Percentiles rank a stretch among this genome's conserved stretches.
phyloP scores from a whole-genome alignment of 768 basidiomycete genomes.

The Gymnopilus dilepis region DNA sequence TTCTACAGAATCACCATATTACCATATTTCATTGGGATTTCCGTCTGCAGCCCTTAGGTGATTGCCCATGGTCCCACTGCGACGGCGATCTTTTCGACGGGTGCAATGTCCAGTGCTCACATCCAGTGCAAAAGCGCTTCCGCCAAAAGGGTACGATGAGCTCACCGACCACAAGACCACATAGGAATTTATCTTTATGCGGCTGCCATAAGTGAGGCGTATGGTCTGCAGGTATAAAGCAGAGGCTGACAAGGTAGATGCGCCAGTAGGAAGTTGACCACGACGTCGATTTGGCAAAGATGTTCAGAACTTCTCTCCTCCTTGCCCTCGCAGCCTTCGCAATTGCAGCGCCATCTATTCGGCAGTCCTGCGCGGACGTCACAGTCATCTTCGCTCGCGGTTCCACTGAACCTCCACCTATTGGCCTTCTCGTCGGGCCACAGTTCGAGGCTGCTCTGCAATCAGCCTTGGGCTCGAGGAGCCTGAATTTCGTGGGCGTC shows the following conservation, averaged over 20 bases:
- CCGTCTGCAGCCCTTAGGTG: too few relatives aligned
- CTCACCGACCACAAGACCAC: too few relatives aligned
- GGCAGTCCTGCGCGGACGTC: slow-evolving; percentile 34
- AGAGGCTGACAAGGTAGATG: too few relatives aligned
- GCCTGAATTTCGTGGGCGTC: slow-evolving; percentile 42
- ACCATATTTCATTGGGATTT: too few relatives aligned
- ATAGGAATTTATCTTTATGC: too few relatives aligned
- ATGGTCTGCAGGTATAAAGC: neutral
- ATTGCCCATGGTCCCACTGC: too few relatives aligned
- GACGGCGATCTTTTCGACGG: neutral
- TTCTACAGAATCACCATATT: too few relatives aligned
- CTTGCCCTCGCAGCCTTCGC: neutral
- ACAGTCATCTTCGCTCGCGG: slow-evolving; percentile 45
- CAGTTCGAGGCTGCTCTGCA: slow-evolving; percentile 38
- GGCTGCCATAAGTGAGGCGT: too few relatives aligned
- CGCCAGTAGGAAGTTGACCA: too few relatives aligned
- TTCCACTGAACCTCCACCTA: slow-evolving; percentile 37
- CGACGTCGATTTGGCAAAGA: neutral
- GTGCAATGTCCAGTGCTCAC: neutral
- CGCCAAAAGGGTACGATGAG: too few relatives aligned
- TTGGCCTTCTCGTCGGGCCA: slow-evolving; percentile 43
- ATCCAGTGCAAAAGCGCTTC: too few relatives aligned
- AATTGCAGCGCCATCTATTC: neutral
- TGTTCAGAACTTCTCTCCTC: slow-evolving; percentile 15
- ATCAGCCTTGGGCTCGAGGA: slow-evolving; percentile 31